Evolutionary conservation across 345 rosid species (phyloP).

Genomic region (Camelina neglecta): DNA sequence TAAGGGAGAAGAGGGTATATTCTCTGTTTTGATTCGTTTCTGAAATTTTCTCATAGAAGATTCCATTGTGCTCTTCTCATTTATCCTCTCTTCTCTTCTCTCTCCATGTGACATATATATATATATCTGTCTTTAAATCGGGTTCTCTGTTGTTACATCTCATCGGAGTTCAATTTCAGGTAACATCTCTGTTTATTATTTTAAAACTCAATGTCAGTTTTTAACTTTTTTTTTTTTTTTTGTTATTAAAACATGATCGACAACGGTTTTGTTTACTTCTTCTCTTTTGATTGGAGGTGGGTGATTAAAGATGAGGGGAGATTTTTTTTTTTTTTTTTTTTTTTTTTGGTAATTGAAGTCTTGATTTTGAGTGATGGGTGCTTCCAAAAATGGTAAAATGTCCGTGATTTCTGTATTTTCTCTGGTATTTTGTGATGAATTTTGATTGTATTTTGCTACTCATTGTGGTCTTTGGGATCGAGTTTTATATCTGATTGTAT

Average conservation of each 20-base stretch:
- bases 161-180: constrained; percentile 41
- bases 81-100: constrained; percentile 18
- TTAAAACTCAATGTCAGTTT: constrained; percentile 40
- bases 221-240: neutral
- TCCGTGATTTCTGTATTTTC: neutral
- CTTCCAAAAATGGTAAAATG: constrained; percentile 6
- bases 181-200: constrained; percentile 24
- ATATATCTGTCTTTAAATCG: constrained; percentile 20
- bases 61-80: constrained; percentile 34
- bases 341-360: neutral
- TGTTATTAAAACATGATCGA: neutral
- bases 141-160: constrained; percentile 20
- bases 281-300: neutral
- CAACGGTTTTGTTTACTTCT: constrained; percentile 5
- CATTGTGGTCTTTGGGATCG: constrained; percentile 14
- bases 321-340: no score
- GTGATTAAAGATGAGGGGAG: neutral
- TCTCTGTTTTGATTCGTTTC: constrained; percentile 47
- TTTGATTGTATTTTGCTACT: neutral
- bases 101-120: neutral
- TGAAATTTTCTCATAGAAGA: constrained; percentile 33
- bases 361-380: constrained; percentile 31
- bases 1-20: constrained; percentile 32
- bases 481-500: no score
- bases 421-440: neutral